These are phyloP conservation scores for Alternaria brassicicola DNA, from an alignment of 2,329 filamentous ascomycete species.

Conservation along the genomic window DNA sequence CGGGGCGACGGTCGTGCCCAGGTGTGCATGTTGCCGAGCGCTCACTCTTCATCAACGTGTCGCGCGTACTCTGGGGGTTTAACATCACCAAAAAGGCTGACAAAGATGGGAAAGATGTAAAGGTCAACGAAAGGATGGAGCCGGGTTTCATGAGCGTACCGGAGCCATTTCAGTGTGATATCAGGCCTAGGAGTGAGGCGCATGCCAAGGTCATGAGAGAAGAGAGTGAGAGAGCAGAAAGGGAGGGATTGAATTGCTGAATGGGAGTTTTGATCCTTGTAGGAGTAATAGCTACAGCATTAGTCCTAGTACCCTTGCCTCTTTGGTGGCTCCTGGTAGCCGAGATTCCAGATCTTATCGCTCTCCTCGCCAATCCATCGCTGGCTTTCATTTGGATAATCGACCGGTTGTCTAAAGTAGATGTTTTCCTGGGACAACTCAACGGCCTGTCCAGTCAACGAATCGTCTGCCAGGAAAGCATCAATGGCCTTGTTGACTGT, in stretches of 20 bases:
- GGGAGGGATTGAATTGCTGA: conserved; percentile 26
- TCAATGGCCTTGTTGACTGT: conserved; percentile 51
- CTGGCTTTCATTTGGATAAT: conserved; percentile 51
- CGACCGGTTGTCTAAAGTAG: conserved; percentile 48
- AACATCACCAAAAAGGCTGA: conserved; percentile 35
- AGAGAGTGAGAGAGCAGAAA: conserved; percentile 30
- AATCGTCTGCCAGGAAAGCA: conserved; percentile 43
- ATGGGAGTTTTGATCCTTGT: background rate
- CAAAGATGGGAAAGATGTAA: conserved; percentile 30
- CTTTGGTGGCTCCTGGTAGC: conserved; percentile 34
- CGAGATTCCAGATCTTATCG: conserved; percentile 41
- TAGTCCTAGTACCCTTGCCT: conserved; percentile 24
- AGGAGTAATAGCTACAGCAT: background rate
- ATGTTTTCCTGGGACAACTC: conserved; percentile 52
- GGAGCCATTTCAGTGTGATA: conserved; percentile 40
- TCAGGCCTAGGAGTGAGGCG: conserved; percentile 31
- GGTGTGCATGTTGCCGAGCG: conserved; percentile 48
- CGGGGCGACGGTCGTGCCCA: conserved; percentile 45
- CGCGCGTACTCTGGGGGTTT: conserved; percentile 46
- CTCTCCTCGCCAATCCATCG: conserved; percentile 46
- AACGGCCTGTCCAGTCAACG: conserved; percentile 49
- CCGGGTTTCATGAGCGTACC: conserved; percentile 43
- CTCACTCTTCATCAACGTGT: conserved; percentile 45
- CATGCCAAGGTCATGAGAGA: conserved; percentile 33
- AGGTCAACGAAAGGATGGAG: conserved; percentile 37